Conservation (phyloP, 768 basidiomycete species). For the Amyloporia xantha region DNA sequence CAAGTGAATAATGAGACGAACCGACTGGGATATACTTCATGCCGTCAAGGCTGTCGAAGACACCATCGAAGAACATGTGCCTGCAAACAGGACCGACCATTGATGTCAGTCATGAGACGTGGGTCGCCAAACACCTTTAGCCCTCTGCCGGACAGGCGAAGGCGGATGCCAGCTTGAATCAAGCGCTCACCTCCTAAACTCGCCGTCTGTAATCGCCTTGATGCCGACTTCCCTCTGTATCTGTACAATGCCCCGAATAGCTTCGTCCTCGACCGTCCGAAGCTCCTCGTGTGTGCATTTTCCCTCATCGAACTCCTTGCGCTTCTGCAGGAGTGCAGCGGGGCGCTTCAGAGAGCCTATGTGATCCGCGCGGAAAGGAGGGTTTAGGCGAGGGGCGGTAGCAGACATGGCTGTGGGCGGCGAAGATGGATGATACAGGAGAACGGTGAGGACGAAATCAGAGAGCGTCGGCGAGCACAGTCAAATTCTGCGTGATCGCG, state of each 20-base stretch:
- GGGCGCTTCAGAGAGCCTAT: slow-evolving; percentile 59
- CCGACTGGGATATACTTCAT: slow-evolving; percentile 43
- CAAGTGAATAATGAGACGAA: not conserved
- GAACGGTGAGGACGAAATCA: not conserved
- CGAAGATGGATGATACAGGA: not conserved
- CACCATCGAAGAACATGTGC: slow-evolving; percentile 55
- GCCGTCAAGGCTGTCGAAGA: slow-evolving; percentile 60
- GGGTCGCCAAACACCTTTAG: too few relatives aligned
- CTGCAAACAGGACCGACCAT: slow-evolving; percentile 26
- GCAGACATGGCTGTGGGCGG: not conserved
- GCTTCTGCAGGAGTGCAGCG: slow-evolving; percentile 39
- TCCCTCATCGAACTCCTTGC: slow-evolving; percentile 35
- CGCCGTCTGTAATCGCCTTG: slow-evolving; percentile 58
- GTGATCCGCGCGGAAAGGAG: slow-evolving; percentile 48
- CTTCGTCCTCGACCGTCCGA: slow-evolving; percentile 41
- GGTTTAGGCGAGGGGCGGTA: slow-evolving; percentile 11
- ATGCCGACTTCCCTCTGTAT: slow-evolving; percentile 51
- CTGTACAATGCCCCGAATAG: slow-evolving; percentile 44
- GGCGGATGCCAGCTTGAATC: not conserved
- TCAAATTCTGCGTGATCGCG: not conserved
- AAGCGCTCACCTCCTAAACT: slow-evolving; percentile 31
- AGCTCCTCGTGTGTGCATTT: slow-evolving; percentile 40
- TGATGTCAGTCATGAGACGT: too few relatives aligned
- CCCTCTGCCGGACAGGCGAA: not conserved
- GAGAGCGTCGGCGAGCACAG: not conserved